Evolutionary conservation across 306 rosid species (phyloP).

Genomic region (Citrullus mucosospermus): DNA sequence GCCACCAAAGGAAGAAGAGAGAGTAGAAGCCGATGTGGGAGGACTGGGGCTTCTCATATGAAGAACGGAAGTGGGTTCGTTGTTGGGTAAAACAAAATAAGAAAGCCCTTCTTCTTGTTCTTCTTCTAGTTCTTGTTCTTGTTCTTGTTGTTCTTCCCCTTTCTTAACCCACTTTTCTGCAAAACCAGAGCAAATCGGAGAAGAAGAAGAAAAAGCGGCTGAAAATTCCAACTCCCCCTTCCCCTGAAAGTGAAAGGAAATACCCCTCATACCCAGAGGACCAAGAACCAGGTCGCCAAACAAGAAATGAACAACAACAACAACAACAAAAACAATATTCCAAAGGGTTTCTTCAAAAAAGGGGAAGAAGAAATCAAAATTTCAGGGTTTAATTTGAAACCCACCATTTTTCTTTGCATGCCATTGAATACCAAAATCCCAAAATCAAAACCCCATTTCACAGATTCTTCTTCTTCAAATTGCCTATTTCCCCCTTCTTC

Average conservation of each 20-base stretch:
- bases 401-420: slow-evolving; percentile 5
- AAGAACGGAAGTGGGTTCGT: slow-evolving; percentile 34
- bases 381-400: not conserved
- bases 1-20: slow-evolving; percentile 28
- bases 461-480: not conserved
- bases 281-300: not conserved
- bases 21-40: slow-evolving; percentile 35
- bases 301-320: not conserved
- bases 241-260: slow-evolving; percentile 19
- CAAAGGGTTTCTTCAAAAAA: not conserved
- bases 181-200: slow-evolving; percentile 18
- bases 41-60: slow-evolving; percentile 40
- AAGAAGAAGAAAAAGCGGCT: not conserved
- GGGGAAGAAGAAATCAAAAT: not conserved
- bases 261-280: slow-evolving; percentile 11
- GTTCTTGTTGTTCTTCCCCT: not conserved
- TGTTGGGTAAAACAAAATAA: not conserved
- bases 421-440: not conserved
- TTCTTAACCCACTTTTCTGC: slow-evolving; percentile 1
- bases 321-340: not conserved
- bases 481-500: not conserved
- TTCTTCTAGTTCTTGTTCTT: not conserved
- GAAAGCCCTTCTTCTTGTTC: slow-evolving; percentile 4
- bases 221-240: slow-evolving; percentile 18
- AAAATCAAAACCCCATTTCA: not conserved